These are phyloP conservation scores for Termitomyces sp. DNA, from an alignment of 768 basidiomycete species.

Conservation along the genomic window DNA sequence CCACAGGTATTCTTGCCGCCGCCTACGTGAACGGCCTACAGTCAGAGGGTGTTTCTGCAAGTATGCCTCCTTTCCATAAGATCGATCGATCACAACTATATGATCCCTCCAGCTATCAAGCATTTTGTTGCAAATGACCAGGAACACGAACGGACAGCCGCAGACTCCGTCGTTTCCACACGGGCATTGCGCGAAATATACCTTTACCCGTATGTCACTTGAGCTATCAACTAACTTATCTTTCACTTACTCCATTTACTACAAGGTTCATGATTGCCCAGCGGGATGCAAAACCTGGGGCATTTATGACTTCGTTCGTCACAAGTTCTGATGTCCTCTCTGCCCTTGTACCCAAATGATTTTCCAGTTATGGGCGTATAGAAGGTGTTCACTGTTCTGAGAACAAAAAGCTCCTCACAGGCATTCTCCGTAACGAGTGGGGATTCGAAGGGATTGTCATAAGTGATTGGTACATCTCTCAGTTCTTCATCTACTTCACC, in stretches of 20 bases:
- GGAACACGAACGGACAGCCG: slow-evolving; percentile 64
- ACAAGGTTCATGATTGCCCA: slow-evolving; percentile 64
- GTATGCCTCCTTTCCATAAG: slow-evolving; percentile 19
- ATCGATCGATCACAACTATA: not conserved
- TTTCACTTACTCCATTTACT: not conserved
- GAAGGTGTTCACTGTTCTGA: slow-evolving; percentile 70
- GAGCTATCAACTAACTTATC: not conserved
- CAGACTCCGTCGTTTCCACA: slow-evolving; percentile 57
- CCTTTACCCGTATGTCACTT: slow-evolving; percentile 50
- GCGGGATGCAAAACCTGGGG: slow-evolving; percentile 52
- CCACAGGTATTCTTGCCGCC: slow-evolving; percentile 50
- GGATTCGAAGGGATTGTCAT: slow-evolving; percentile 64
- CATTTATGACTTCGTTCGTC: slow-evolving; percentile 60
- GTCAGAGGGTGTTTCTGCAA: slow-evolving; percentile 56
- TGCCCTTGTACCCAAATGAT: not conserved
- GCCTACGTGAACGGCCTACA: slow-evolving; percentile 70
- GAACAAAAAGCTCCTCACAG: slow-evolving; percentile 50
- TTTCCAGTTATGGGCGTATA: slow-evolving; percentile 60
- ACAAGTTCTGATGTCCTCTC: not conserved
- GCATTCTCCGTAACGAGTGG: slow-evolving; percentile 73
- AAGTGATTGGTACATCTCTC: slow-evolving; percentile 63
- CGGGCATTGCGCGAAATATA: slow-evolving; percentile 70
- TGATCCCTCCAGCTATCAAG: slow-evolving; percentile 47
- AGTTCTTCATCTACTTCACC: not conserved
- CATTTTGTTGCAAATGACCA: slow-evolving; percentile 74